phyloP scores from a whole-genome alignment of 2,329 filamentous ascomycete genomes.

The Myriosclerotinia duriaeana region DNA sequence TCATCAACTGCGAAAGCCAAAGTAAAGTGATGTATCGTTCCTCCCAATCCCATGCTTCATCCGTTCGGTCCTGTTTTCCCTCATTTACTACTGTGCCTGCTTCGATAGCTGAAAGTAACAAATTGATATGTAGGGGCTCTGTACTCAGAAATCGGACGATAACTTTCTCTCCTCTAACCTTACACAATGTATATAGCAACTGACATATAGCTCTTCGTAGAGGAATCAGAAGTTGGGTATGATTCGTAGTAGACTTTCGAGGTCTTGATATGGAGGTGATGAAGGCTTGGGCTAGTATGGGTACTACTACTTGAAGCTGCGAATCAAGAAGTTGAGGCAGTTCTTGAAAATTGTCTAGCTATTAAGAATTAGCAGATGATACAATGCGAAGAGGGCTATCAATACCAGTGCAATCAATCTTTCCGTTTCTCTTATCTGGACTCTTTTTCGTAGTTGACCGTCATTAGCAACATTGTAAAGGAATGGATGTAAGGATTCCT shows the following conservation, averaged over 20 bases:
- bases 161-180: slow-evolving; percentile 90
- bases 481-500: slow-evolving; percentile 52
- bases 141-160: slow-evolving; percentile 88
- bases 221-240: slow-evolving; percentile 38
- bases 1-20: slow-evolving; percentile 80
- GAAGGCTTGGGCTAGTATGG: slow-evolving; percentile 72
- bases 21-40: slow-evolving; percentile 83
- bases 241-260: slow-evolving; percentile 39
- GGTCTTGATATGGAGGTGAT: slow-evolving; percentile 60
- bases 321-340: slow-evolving; percentile 90
- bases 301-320: slow-evolving; percentile 73
- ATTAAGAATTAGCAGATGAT: slow-evolving; percentile 19
- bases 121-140: slow-evolving; percentile 81
- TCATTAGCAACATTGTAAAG: slow-evolving; percentile 53
- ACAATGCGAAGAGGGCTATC: not conserved
- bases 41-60: slow-evolving; percentile 69
- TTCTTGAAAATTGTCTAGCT: slow-evolving; percentile 88
- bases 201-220: slow-evolving; percentile 65
- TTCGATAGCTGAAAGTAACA: slow-evolving; percentile 74
- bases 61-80: not conserved
- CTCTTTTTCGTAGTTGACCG: slow-evolving; percentile 49
- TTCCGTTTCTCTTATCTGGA: slow-evolving; percentile 51
- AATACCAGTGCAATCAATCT: slow-evolving; percentile 50
- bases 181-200: slow-evolving; percentile 87
- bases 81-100: slow-evolving; percentile 39